Evolutionary conservation across 2,329 filamentous ascomycete genomes (phyloP).

Genomic region (Annulohypoxylon truncatum): DNA sequence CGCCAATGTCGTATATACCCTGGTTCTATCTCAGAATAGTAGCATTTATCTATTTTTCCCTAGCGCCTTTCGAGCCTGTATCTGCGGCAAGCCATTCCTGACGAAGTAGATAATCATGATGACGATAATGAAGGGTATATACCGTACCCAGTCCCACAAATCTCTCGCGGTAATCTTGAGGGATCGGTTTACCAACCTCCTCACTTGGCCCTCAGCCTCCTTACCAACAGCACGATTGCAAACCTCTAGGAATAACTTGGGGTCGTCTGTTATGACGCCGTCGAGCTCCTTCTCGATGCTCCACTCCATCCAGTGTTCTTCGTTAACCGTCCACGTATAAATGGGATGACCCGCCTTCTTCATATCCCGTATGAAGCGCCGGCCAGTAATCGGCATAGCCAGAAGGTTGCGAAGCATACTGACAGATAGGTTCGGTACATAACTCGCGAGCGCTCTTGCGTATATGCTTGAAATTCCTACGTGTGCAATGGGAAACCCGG

Average conservation of each 20-base stretch:
- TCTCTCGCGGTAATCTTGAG: not conserved
- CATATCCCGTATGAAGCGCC: conserved; percentile 72
- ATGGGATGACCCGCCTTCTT: conserved; percentile 68
- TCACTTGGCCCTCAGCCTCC: not conserved
- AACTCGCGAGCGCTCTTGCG: conserved; percentile 74
- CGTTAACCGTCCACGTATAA: conserved; percentile 89
- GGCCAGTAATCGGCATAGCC: conserved; percentile 73
- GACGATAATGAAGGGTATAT: conserved; percentile 30
- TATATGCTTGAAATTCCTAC: conserved; percentile 76
- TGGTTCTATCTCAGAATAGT: not conserved
- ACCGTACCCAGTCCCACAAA: conserved; percentile 15
- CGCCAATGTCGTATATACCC: not conserved
- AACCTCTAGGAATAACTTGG: conserved; percentile 73
- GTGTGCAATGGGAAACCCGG: conserved; percentile 71
- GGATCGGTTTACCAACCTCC: not conserved
- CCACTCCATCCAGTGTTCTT: conserved; percentile 83
- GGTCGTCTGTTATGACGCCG: conserved; percentile 89
- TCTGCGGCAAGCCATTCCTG: conserved; percentile 34
- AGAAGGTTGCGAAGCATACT: conserved; percentile 79
- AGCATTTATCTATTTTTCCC: not conserved
- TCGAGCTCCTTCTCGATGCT: conserved; percentile 74
- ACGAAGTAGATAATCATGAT: conserved; percentile 29
- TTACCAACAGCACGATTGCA: conserved; percentile 53
- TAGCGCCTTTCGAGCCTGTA: conserved; percentile 38
- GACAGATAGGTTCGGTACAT: conserved; percentile 76